These are phyloP conservation scores for Megacollybia marginata DNA, from an alignment of 768 basidiomycete genomes.

Conservation along the genomic window DNA sequence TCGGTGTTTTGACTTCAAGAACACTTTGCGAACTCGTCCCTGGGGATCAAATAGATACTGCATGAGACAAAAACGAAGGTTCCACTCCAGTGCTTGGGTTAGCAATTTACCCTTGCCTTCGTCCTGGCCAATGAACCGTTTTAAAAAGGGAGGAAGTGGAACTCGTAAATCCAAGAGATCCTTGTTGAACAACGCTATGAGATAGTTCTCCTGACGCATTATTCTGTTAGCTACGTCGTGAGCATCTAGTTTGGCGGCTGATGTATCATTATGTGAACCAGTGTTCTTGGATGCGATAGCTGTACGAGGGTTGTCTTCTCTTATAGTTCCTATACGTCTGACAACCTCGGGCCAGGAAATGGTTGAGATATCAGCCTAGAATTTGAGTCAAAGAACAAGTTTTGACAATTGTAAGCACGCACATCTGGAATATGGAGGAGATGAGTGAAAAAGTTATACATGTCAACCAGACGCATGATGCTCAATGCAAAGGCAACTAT, in stretches of 20 bases:
- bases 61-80: conserved; percentile 90
- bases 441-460: conserved; percentile 95
- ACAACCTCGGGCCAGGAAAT: conserved; percentile 97
- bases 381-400: conserved; percentile 3
- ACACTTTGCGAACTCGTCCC: conserved; percentile 85
- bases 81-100: conserved; percentile 95
- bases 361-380: conserved; percentile 92
- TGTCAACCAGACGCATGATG: conserved; percentile 75
- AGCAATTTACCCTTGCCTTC: conserved; percentile 71
- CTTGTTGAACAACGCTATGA: conserved; percentile 97
- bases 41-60: conserved; percentile 90
- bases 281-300: conserved; percentile 63
- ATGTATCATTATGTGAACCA: conserved; percentile 47
- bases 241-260: conserved; percentile 87
- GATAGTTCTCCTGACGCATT: conserved; percentile 96
- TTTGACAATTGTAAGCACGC: conserved; percentile 10
- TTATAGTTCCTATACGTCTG: conserved; percentile 78
- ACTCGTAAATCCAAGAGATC: conserved; percentile 85
- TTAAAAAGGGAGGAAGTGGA: conserved; percentile 60
- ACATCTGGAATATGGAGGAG: conserved; percentile 94
- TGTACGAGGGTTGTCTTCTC: conserved; percentile 89
- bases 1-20: conserved; percentile 81
- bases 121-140: conserved; percentile 41
- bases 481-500: conserved; percentile 72
- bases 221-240: conserved; percentile 98